Evolutionary conservation across 257 asterid genomes (phyloP), one percentile per base, ranked within the genome.

Genomic region (Solanum tarapatanum): DNA sequence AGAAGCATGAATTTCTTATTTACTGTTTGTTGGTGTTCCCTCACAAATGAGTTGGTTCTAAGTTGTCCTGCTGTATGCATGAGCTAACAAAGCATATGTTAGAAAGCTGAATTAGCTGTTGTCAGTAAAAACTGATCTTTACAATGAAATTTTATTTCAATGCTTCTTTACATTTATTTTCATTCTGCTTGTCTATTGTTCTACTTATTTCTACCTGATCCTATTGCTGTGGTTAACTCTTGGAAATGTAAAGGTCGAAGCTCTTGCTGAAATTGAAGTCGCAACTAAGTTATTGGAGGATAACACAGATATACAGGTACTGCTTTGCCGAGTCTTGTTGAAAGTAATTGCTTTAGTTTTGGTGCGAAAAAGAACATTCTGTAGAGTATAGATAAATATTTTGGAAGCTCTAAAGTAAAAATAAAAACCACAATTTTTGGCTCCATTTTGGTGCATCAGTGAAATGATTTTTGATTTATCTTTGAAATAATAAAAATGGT

Each of bases 241-340:
- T 86, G 74, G 74, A 92, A 75, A 86, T 87, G 74, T 41, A 12
- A 87, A 96, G 99, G 99, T 96, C 84, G 99, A 96, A 94, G 97
- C 99, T 86, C 98, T 95, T 73, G 98, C 95, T 70, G 98, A 95
- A 91, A 96, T 96, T 85, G 99, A 95, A 94, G 95, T 96, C 26
- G 98, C 99, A 70, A 88, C 97, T 87, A 96, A 96, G 92, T 89
- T 96, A 92, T 91, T 96, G 91, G 92, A 90, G 89, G 95, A 94
- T 86, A 94, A 90, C 87, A 83, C 74, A 55, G 93, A 88, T 36
- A 84, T 91, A 90, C 94, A 94, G 98, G 99, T 95, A 90, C 86
- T 73, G 37, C 24, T 86, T 88, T 86, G 88, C 11, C 32, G 26
- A 76, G 28, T 86, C 60, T 32, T 10, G 26, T 76, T 90, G 85